Base-by-base conservation (phyloP, 2,329 filamentous ascomycete species). In the Alternaria hordeiaustralica region DNA sequence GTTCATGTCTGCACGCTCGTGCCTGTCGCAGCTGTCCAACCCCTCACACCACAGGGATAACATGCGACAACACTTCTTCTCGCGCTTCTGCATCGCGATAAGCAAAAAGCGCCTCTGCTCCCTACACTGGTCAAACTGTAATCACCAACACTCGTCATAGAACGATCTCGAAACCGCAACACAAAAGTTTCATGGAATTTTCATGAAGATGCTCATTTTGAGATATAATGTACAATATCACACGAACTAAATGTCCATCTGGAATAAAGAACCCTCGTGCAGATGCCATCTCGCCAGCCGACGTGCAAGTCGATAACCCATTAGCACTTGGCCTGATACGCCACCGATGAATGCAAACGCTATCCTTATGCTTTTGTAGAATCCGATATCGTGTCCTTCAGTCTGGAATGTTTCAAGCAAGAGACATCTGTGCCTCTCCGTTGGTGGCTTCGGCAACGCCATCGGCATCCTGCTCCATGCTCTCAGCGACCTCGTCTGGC, bases 341-440 rank as follows among this genome's bases (percentile, higher is more conserved):
- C 58, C 43, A 25, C 12, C 18, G 12, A 5, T 28, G 13, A 26
- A 59, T 54, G 55, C 49, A 55, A 11, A 49, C 49, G 49, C 23
- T 47, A 33, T 23, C 26, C 53, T 44, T 50, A 50, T 55, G 43
- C 60, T 63, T 63, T 63, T 63, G 4, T 44, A 12, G 28, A 13
- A n/a, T 18, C 28, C 28, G 12, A 28, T 23, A 18, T 33, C 18
- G 21, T 30, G 8, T 30, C 26, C 12, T 53, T 45, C 23, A n/a
- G 6, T 28, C 21, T 41, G 15, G 26, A 10, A 13, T 57, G 21
- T 15, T 28, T 25, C 60, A 69, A 25, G 59, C 41, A 41, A 65
- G 59, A 25, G 64, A 65, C 63, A 74, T 68, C 54, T 71, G 60
- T 26, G 66, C 72, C 53, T 75, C 75, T 7, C 70, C 74, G 25